Conservation (phyloP, 805 yeast genomes). For the Brettanomyces sp. region DNA sequence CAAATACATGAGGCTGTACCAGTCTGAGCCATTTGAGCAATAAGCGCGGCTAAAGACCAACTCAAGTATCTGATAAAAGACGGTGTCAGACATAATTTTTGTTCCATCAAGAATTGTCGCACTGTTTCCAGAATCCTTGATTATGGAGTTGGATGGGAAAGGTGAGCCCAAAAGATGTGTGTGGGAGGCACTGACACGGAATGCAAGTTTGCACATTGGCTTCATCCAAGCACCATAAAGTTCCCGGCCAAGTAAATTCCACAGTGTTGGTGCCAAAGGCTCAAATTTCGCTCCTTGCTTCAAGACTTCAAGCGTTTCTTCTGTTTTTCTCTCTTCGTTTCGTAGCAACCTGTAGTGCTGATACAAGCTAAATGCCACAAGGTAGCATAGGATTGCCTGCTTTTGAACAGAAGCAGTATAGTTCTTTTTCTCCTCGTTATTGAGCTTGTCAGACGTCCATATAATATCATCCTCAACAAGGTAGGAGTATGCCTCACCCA, state of each 20-base stretch:
- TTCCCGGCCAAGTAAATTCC: slow-evolving; percentile 49
- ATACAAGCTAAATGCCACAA: slow-evolving; percentile 55
- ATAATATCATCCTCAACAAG: slow-evolving; percentile 82
- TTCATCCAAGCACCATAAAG: slow-evolving; percentile 47
- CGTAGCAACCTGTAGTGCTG: slow-evolving; percentile 2
- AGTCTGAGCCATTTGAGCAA: slow-evolving; percentile 35
- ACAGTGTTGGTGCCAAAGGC: slow-evolving; percentile 33
- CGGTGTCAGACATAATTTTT: slow-evolving; percentile 6
- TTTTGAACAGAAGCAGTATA: slow-evolving; percentile 58
- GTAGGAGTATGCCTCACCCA: slow-evolving; percentile 72
- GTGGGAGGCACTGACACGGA: slow-evolving; percentile 25
- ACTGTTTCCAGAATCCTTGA: slow-evolving; percentile 2
- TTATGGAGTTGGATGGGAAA: slow-evolving; percentile 1
- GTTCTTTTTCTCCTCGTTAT: slow-evolving; percentile 48
- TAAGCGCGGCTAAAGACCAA: slow-evolving; percentile 40
- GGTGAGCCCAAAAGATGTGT: slow-evolving; percentile 2
- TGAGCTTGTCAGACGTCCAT: slow-evolving; percentile 85
- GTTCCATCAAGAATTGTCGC: neutral
- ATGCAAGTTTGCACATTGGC: slow-evolving; percentile 60
- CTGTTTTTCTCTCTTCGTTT: slow-evolving; percentile 5
- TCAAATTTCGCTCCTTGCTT: neutral
- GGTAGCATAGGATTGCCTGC: slow-evolving; percentile 60
- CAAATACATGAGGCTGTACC: slow-evolving; percentile 52
- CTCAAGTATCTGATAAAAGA: slow-evolving; percentile 24
- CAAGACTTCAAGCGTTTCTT: slow-evolving; percentile 6